These are phyloP conservation scores for Penicillium tannophilum DNA, from an alignment of 495 filamentous ascomycete genomes.

Conservation along the genomic window DNA sequence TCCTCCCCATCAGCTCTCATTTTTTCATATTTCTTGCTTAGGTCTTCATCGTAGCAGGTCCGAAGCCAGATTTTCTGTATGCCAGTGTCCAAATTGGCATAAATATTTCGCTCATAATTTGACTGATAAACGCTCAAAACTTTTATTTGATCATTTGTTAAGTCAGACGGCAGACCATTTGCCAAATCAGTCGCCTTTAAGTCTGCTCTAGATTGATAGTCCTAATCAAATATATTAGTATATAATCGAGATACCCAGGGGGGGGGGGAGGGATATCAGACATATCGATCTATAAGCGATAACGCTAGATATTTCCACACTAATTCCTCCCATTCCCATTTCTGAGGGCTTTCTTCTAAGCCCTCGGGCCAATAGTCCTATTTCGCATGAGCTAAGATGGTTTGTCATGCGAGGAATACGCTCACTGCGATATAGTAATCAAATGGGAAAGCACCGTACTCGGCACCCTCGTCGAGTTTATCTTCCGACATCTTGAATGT, in stretches of 20 bases:
- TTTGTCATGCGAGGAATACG: conserved; percentile 9
- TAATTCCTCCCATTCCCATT: conserved; percentile 15
- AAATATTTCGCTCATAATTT: conserved; percentile 11
- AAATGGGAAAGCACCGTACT: conserved; percentile 13
- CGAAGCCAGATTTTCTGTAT: conserved; percentile 13
- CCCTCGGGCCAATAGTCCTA: conserved; percentile 12
- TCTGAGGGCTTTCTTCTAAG: conserved; percentile 11
- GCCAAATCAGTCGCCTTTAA: conserved; percentile 9
- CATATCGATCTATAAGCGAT: conserved; percentile 14
- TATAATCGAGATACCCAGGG: conserved; percentile 10
- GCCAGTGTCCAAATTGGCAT: conserved; percentile 10
- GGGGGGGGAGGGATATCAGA: conserved; percentile 8
- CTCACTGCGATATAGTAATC: conserved; percentile 13
- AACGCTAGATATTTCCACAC: conserved; percentile 13
- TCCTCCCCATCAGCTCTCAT: conserved; percentile 11
- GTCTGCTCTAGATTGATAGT: conserved; percentile 13
- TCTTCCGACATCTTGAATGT: conserved; percentile 8
- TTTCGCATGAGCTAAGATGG: conserved; percentile 8
- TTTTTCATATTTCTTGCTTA: conserved; percentile 9
- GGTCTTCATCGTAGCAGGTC: conserved; percentile 13
- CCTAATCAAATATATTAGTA: conserved; percentile 14
- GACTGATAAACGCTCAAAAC: conserved; percentile 12
- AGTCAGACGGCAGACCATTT: conserved; percentile 11
- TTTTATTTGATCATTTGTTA: conserved; percentile 12
- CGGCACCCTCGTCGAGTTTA: conserved; percentile 13